A percentile compares a stretch with the other conserved stretches of the same genome.
phyloP scores from a whole-genome alignment of 495 filamentous ascomycete genomes.

The Penicillium canariense region DNA sequence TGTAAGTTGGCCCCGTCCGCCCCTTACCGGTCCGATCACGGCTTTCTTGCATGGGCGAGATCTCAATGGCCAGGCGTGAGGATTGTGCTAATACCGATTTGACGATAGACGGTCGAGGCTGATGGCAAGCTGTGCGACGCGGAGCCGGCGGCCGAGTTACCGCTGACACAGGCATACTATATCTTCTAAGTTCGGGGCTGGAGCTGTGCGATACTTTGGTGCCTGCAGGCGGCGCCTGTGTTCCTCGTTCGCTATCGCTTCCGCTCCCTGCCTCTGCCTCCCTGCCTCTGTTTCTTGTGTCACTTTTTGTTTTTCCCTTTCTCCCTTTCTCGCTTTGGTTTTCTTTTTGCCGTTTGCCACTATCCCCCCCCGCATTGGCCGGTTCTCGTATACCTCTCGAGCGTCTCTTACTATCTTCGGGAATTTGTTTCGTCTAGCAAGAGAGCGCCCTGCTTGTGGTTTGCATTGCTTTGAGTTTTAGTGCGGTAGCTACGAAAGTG shows the following conservation, averaged over 20 bases:
- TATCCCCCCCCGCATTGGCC: constrained; percentile 7
- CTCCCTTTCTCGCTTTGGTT: neutral
- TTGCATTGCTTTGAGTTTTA: constrained; percentile 7
- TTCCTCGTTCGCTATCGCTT: too few species aligned
- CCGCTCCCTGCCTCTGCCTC: neutral
- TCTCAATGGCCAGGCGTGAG: neutral
- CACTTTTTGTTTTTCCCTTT: neutral
- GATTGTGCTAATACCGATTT: neutral
- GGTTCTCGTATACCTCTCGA: constrained; percentile 23
- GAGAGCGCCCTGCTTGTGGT: constrained; percentile 1
- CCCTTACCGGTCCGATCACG: too few species aligned
- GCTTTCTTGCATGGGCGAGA: too few species aligned
- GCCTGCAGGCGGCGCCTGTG: neutral
- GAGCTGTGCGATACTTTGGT: neutral
- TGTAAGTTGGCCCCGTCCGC: constrained; percentile 34
- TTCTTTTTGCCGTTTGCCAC: neutral
- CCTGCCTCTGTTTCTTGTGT: neutral
- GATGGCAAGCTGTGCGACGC: constrained; percentile 75
- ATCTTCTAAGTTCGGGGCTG: constrained; percentile 56
- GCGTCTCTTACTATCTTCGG: constrained; percentile 16
- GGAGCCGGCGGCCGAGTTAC: constrained; percentile 69
- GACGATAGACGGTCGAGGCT: constrained; percentile 67
- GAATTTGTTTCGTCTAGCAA: constrained; percentile 15
- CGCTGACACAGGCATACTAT: constrained; percentile 79
- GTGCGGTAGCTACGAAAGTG: constrained; percentile 17